Base-by-base conservation (phyloP, 139 green algal species). In the Tetradesmus obliquus region DNA sequence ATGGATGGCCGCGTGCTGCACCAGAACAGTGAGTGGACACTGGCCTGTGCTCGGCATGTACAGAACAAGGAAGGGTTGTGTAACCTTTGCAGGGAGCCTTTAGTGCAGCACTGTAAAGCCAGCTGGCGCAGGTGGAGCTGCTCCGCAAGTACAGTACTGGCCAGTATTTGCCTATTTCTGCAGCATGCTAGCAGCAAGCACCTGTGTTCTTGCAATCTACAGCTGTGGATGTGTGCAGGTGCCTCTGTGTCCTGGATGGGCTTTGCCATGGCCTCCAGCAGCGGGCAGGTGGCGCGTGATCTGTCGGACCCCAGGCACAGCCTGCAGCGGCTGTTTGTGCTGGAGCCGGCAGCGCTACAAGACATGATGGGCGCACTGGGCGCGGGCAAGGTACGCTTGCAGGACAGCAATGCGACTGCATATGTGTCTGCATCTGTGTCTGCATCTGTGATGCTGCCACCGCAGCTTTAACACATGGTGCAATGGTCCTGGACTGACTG, bases 231-330 rank as follows among this genome's bases (percentile, higher is more conserved):
- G 32, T 45, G 32, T 81, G 86, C 87, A 91, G 88, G 92, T 60
- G 69, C 72, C 53, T 84, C 55, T 53, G 79, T 94, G 5, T 88
- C 92, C 12, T 92, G 85, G 87, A 94, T 94, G 92, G 92, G 92
- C 22, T 94, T 92, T 84, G 82, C 90, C 53, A 84, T 89, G 79
- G 92, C 20, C 55, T 51, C 20, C 83, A 58, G 15, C 62, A 54
- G n/a, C 55, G 1, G 72, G 55, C 15, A n/a, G 3, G 54, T 0
- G 13, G 4, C 74, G 19, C 32, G 8, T 20, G 32, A 72, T 53
- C 24, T 86, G 51, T 7, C 55, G 2, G 87, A 91, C 58, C 8
- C 84, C 8, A 22, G 6, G 13, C 90, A 93, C 82, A 74, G 55
- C 53, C 82, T 93, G 74, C 87, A 86, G 82, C 91, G 82, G 81